Percentiles rank a stretch among this genome's conserved stretches.
Conservation (phyloP, 2,329 filamentous ascomycete genomes). For the Knoxdaviesia capensis region DNA sequence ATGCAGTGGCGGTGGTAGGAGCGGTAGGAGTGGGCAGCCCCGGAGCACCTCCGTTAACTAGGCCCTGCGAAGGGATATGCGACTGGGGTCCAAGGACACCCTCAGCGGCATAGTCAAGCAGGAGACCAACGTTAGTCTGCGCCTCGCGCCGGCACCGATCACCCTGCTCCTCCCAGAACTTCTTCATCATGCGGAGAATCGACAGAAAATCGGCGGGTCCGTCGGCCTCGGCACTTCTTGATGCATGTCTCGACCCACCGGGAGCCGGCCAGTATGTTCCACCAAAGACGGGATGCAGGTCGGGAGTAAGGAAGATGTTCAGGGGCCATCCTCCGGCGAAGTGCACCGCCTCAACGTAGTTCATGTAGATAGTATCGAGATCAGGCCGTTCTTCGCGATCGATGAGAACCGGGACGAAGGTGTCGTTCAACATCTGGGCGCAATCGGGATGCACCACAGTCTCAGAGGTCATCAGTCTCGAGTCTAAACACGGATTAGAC, state of each 20-base stretch:
- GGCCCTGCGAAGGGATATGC: neutral
- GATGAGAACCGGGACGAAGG: conserved; percentile 80
- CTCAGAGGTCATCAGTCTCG: conserved; percentile 81
- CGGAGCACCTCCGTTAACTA: conserved; percentile 1
- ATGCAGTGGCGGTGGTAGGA: neutral
- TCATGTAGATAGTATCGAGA: conserved; percentile 93
- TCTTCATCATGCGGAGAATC: conserved; percentile 59
- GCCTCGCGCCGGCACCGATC: conserved; percentile 67
- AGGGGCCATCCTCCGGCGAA: conserved; percentile 84
- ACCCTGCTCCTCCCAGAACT: conserved; percentile 67
- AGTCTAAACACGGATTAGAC: conserved; percentile 27
- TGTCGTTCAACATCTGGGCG: conserved; percentile 62
- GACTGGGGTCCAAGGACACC: conserved; percentile 41
- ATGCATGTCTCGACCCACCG: conserved; percentile 19
- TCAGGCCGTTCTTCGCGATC: conserved; percentile 90
- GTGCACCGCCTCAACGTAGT: conserved; percentile 87
- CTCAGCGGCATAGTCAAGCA: conserved; percentile 76
- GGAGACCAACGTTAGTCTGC: conserved; percentile 58
- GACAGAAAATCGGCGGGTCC: conserved; percentile 62
- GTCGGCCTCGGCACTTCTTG: conserved; percentile 17
- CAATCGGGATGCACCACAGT: conserved; percentile 72
- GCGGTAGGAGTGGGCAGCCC: conserved; percentile 1
- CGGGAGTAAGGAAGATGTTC: conserved; percentile 89
- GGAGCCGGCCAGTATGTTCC: conserved; percentile 91
- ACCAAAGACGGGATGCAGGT: conserved; percentile 84